phyloP scores from a whole-genome alignment of 2,329 filamentous ascomycete genomes.

The Ophiostoma australiae region DNA sequence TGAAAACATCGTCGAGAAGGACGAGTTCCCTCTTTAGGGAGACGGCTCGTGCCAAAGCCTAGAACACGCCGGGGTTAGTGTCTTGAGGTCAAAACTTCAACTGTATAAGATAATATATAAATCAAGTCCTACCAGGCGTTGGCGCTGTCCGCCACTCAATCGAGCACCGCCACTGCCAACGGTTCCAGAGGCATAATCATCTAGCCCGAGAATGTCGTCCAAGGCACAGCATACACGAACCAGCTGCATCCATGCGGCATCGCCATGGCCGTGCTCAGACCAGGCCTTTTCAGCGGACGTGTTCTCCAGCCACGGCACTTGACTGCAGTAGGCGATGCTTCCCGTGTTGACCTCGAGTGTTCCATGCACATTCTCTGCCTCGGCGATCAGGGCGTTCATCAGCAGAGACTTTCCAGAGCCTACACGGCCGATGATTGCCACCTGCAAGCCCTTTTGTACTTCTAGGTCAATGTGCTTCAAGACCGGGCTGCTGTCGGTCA shows the following conservation, averaged over 20 bases:
- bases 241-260: too few relatives aligned
- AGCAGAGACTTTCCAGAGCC: slow-evolving; percentile 44
- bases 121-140: slow-evolving; percentile 28
- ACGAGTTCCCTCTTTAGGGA: slow-evolving; percentile 33
- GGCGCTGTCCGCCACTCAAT: slow-evolving; percentile 34
- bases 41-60: slow-evolving; percentile 43
- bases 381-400: slow-evolving; percentile 38
- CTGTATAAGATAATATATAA: too few relatives aligned
- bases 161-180: slow-evolving; percentile 32
- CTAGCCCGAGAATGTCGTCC: slow-evolving; percentile 22
- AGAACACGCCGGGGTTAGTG: too few relatives aligned
- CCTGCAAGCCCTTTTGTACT: slow-evolving; percentile 29
- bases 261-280: too few relatives aligned
- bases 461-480: slow-evolving; percentile 23
- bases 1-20: slow-evolving; percentile 26
- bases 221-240: too few relatives aligned
- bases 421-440: slow-evolving; percentile 40
- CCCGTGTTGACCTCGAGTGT: slow-evolving; percentile 30
- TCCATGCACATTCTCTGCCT: slow-evolving; percentile 32
- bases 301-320: slow-evolving; percentile 43
- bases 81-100: too few relatives aligned
- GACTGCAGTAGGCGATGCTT: slow-evolving; percentile 40
- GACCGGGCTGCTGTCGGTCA: slow-evolving; percentile 13
- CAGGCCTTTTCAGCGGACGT: slow-evolving; percentile 34
- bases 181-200: slow-evolving; percentile 26